Conservation (phyloP, 2,329 filamentous ascomycete genomes). For the Xenoacremonium recifei region DNA sequence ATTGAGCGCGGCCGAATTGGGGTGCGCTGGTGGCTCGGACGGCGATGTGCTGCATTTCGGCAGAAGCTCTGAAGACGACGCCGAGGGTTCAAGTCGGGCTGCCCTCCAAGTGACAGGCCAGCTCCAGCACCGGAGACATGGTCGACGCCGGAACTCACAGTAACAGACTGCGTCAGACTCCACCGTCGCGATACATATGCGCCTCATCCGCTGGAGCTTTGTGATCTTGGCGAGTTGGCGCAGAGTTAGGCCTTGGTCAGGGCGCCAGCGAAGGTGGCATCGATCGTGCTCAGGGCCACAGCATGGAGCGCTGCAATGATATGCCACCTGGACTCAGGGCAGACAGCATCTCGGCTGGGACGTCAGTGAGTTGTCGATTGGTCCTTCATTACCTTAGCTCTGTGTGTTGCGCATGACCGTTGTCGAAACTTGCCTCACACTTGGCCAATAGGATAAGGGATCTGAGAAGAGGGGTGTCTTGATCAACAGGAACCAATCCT, state of each 20-base stretch:
- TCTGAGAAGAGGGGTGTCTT: slow-evolving; percentile 25
- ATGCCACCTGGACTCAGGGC: too few relatives aligned
- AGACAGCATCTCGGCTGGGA: slow-evolving; percentile 39
- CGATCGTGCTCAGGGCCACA: slow-evolving; percentile 14
- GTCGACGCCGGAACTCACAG: slow-evolving; percentile 1
- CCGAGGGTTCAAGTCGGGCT: too few relatives aligned
- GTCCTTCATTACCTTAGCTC: slow-evolving; percentile 43
- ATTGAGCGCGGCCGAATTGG: too few relatives aligned
- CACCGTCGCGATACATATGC: too few relatives aligned
- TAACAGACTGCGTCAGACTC: neutral
- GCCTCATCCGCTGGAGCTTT: too few relatives aligned
- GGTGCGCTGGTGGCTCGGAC: too few relatives aligned
- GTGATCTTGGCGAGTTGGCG: neutral
- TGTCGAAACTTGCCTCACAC: slow-evolving; percentile 38
- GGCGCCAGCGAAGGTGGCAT: slow-evolving; percentile 7
- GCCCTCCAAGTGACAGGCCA: too few relatives aligned
- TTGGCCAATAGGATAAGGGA: slow-evolving; percentile 38
- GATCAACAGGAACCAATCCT: slow-evolving; percentile 3
- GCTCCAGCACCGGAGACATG: too few relatives aligned
- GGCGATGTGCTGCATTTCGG: too few relatives aligned
- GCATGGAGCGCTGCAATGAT: slow-evolving; percentile 14
- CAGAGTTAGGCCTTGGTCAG: slow-evolving; percentile 4
- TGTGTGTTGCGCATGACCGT: slow-evolving; percentile 53
- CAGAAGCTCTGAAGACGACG: too few relatives aligned
- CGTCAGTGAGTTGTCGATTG: slow-evolving; percentile 38